Evolutionary conservation across 768 basidiomycete genomes (phyloP).

Genomic region (Boletus insuetus): DNA sequence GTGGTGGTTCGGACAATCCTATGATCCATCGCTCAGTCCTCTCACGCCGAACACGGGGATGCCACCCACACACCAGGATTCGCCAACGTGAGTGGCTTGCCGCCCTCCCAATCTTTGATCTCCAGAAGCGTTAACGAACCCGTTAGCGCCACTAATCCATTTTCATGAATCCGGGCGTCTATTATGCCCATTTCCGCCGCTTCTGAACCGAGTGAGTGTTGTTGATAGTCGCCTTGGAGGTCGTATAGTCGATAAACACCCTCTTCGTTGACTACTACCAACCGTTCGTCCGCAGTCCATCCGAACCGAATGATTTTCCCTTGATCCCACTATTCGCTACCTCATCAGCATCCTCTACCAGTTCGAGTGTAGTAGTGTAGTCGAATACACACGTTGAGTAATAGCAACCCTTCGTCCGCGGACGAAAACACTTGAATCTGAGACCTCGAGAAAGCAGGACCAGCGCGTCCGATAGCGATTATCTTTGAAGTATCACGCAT

Average conservation of each 20-base stretch:
- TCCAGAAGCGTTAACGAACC: conserved; percentile 75
- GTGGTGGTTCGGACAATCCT: conserved; percentile 78
- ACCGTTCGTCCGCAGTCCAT: conserved; percentile 78
- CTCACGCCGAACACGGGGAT: conserved; percentile 3
- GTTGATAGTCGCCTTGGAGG: conserved; percentile 80
- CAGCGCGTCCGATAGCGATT: conserved; percentile 61
- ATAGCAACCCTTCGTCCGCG: conserved; percentile 68
- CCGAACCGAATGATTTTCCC: conserved; percentile 78
- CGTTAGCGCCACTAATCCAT: conserved; percentile 83
- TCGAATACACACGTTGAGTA: conserved; percentile 66
- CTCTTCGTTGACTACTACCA: conserved; percentile 88
- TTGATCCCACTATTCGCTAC: conserved; percentile 79
- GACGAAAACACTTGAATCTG: conserved; percentile 89
- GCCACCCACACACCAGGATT: conserved; percentile 57
- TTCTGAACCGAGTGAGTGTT: conserved; percentile 81
- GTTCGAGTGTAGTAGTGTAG: background rate
- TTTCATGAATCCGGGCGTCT: conserved; percentile 83
- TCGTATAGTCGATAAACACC: conserved; percentile 90
- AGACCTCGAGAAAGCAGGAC: conserved; percentile 60
- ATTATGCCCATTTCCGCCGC: conserved; percentile 80
- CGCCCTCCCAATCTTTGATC: conserved; percentile 86
- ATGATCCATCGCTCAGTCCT: conserved; percentile 4
- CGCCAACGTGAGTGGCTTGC: conserved; percentile 66
- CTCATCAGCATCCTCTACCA: conserved; percentile 8
- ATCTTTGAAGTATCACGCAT: conserved; percentile 85